A percentile compares a stretch with the other conserved stretches of the same genome.
Evolutionary conservation across 768 basidiomycete genomes (phyloP).

Genomic region (Boletales sp.): DNA sequence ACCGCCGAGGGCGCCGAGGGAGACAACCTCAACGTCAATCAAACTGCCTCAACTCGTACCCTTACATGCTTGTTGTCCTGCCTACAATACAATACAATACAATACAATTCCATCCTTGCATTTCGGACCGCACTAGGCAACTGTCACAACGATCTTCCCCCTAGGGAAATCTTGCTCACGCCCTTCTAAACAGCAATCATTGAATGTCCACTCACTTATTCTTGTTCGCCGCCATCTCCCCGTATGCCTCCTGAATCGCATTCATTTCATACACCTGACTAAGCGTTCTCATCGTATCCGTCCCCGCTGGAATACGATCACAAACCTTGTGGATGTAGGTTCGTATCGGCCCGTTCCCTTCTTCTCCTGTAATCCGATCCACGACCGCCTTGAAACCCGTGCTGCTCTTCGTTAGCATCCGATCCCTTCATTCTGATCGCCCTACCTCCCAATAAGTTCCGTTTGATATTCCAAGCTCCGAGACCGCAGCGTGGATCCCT

Average conservation of each 20-base stretch:
- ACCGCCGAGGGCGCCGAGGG: slow-evolving; percentile 5
- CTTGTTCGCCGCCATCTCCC: slow-evolving; percentile 78
- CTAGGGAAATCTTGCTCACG: slow-evolving; percentile 11
- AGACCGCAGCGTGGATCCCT: slow-evolving; percentile 83
- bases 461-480: slow-evolving; percentile 74
- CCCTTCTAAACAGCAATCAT: neutral
- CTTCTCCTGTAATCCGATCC: slow-evolving; percentile 52
- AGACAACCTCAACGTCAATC: neutral
- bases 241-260: slow-evolving; percentile 74
- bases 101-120: too few relatives aligned
- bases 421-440: neutral
- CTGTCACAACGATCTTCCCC: slow-evolving; percentile 30
- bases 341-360: slow-evolving; percentile 58
- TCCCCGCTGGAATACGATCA: slow-evolving; percentile 11
- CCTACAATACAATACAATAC: neutral
- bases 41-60: neutral
- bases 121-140: slow-evolving; percentile 23
- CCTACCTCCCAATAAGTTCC: slow-evolving; percentile 57
- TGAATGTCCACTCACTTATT: slow-evolving; percentile 36
- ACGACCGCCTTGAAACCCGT: slow-evolving; percentile 56
- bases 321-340: slow-evolving; percentile 77
- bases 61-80: neutral
- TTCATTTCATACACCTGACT: slow-evolving; percentile 74
- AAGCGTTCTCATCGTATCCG: slow-evolving; percentile 1
- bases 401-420: neutral